Evolutionary conservation across 2,329 filamentous ascomycete genomes (phyloP).

Genomic region (Alternaria incomplexa): DNA sequence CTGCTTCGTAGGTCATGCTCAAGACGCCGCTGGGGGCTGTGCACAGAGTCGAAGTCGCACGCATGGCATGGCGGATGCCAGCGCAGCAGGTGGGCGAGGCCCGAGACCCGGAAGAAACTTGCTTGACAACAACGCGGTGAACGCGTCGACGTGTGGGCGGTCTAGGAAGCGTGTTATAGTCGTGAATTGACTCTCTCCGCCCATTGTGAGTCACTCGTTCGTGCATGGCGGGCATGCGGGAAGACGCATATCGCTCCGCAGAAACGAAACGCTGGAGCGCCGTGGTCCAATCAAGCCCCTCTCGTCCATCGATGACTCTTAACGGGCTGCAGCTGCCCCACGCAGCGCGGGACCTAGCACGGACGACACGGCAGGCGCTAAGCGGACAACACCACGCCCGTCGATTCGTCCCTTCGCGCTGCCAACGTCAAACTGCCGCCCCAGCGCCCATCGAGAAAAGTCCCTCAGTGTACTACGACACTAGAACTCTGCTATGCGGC

Average conservation of each 20-base stretch:
- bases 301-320: conserved; percentile 40
- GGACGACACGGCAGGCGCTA: conserved; percentile 38
- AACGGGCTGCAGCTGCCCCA: conserved; percentile 27
- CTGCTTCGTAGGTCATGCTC: not conserved
- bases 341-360: conserved; percentile 24
- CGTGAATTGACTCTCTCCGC: conserved; percentile 37
- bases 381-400: conserved; percentile 34
- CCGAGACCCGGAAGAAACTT: conserved; percentile 35
- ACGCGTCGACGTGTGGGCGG: conserved; percentile 37
- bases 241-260: conserved; percentile 28
- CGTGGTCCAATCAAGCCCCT: conserved; percentile 38
- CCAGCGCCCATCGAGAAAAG: conserved; percentile 13
- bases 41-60: conserved; percentile 6
- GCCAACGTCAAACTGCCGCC: conserved; percentile 44
- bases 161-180: conserved; percentile 47
- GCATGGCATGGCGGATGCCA: conserved; percentile 9
- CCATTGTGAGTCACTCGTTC: conserved; percentile 45
- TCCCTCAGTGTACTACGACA: conserved; percentile 11
- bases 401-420: conserved; percentile 38
- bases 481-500: conserved; percentile 16
- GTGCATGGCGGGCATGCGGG: conserved; percentile 29
- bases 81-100: conserved; percentile 35
- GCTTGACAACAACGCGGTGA: conserved; percentile 36
- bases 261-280: conserved; percentile 43
- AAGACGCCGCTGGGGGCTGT: conserved; percentile 8